Evolutionary conservation across 192 early-diverging fungal genomes (phyloP).

Genomic region (Martensiomyces pterosporus): DNA sequence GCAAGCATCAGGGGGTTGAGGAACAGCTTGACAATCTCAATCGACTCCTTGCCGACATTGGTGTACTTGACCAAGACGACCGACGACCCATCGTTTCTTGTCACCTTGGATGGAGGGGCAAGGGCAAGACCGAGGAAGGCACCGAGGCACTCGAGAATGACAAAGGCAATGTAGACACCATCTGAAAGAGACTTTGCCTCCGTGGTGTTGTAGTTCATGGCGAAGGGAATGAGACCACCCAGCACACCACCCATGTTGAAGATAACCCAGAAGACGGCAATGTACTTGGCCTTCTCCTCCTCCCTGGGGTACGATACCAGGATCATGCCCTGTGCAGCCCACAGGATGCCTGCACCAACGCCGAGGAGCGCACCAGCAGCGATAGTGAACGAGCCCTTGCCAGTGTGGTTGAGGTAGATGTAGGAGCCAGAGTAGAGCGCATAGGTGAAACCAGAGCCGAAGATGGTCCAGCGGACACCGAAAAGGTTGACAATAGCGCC

Average conservation of each 20-base stretch:
- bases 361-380: constrained; percentile 66
- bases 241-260: constrained; percentile 71
- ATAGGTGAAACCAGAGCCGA: constrained; percentile 56
- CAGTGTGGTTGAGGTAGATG: constrained; percentile 51
- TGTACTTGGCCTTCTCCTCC: constrained; percentile 64
- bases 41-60: constrained; percentile 53
- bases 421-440: constrained; percentile 65
- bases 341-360: constrained; percentile 65
- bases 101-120: constrained; percentile 38
- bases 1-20: constrained; percentile 57
- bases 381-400: constrained; percentile 53
- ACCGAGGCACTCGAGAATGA: neutral
- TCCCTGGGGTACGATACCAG: constrained; percentile 73
- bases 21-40: constrained; percentile 55
- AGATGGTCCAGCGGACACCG: constrained; percentile 56
- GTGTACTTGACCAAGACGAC: constrained; percentile 58
- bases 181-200: neutral
- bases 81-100: constrained; percentile 56
- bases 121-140: neutral
- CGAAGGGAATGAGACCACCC: constrained; percentile 55
- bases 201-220: neutral
- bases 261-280: constrained; percentile 74
- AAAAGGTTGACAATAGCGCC: constrained; percentile 67
- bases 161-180: neutral
- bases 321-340: constrained; percentile 64